Evolutionary conservation across 441 rosid species (phyloP).

Genomic region (Pelargonium cotyledonis): DNA sequence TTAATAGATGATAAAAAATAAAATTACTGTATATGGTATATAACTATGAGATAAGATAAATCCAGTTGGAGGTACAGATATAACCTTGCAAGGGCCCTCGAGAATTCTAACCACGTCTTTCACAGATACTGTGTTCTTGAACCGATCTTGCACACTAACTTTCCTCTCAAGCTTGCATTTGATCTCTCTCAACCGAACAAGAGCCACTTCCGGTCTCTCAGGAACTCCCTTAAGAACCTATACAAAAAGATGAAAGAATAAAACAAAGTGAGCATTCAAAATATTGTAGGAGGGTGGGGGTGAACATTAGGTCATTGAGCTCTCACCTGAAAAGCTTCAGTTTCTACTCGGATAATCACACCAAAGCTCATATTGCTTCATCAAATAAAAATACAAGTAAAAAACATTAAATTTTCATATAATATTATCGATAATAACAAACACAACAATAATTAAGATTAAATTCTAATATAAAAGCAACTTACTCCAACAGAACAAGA

Average conservation of each 20-base stretch:
- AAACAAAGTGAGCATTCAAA: background rate
- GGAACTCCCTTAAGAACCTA: conserved; percentile 96
- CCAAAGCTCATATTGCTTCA: conserved; percentile 87
- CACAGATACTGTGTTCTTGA: conserved; percentile 60
- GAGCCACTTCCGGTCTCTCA: conserved; percentile 83
- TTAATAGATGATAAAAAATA: conserved; percentile 9
- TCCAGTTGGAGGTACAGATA: conserved; percentile 24
- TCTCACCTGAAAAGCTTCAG: conserved; percentile 85
- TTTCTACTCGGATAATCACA: conserved; percentile 90
- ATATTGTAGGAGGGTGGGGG: background rate
- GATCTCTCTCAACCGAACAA: conserved; percentile 87
- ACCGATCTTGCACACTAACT: conserved; percentile 61
- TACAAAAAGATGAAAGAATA: conserved; percentile 5
- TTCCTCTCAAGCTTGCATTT: conserved; percentile 88
- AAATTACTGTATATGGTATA: conserved; percentile 1
- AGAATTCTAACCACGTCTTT: conserved; percentile 79
- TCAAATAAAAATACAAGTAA: conserved; percentile 18
- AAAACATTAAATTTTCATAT: conserved; percentile 15
- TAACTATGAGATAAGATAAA: conserved; percentile 10
- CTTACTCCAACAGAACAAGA: conserved; percentile 92
- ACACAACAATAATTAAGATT: conserved; percentile 12
- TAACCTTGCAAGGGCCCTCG: conserved; percentile 89
- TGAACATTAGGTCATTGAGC: background rate
- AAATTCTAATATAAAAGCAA: conserved; percentile 11
- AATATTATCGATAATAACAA: background rate